Evolutionary conservation across 805 yeast species (phyloP).

Genomic region (Kuraishia piskuri): DNA sequence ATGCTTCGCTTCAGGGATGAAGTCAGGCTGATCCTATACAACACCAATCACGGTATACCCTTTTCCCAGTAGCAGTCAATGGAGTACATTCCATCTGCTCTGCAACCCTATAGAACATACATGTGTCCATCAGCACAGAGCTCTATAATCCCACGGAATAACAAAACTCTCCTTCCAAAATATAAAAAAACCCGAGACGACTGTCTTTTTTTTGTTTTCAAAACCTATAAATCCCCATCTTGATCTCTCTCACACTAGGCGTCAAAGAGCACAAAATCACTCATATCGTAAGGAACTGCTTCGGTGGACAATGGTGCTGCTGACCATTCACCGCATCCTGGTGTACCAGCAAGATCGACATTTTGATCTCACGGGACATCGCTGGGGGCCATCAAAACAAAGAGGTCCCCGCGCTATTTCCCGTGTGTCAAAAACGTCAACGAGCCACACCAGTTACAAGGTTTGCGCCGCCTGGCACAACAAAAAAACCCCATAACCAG

Average conservation of each 20-base stretch:
- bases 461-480: neutral
- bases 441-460: neutral
- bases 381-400: neutral
- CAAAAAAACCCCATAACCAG: neutral
- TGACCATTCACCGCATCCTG: conserved; percentile 2
- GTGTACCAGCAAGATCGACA: neutral
- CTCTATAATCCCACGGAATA: no score
- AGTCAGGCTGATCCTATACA: neutral
- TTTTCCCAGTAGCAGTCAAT: neutral
- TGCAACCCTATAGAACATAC: no score
- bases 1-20: conserved; percentile 1
- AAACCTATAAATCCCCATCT: neutral
- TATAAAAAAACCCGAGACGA: neutral
- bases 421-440: neutral
- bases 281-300: conserved; percentile 2
- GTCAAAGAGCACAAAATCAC: conserved; percentile 6
- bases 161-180: no score
- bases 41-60: neutral
- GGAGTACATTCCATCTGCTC: no score
- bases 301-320: conserved; percentile 6
- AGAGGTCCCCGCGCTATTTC: neutral
- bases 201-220: neutral
- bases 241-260: neutral
- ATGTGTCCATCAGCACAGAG: no score
- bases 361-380: neutral